These are phyloP conservation scores for Tolypocladium inflatum DNA, from an alignment of 2,329 filamentous ascomycete species.

Conservation along the genomic window DNA sequence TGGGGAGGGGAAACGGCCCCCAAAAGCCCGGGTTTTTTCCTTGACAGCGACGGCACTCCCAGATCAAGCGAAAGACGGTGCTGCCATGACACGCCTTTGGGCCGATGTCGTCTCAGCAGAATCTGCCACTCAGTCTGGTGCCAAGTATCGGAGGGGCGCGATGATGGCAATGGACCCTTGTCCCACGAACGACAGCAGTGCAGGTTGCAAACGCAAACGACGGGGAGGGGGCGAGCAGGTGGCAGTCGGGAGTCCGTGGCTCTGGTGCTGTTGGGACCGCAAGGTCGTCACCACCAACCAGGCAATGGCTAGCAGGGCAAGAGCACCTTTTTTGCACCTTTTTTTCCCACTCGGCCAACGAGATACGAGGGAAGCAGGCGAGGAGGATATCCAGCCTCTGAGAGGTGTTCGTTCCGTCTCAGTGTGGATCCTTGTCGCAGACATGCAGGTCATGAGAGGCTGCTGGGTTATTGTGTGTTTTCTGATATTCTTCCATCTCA, in stretches of 20 bases:
- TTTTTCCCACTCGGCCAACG: neutral
- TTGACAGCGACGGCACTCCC: neutral
- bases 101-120: neutral
- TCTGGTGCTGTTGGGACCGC: neutral
- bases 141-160: neutral
- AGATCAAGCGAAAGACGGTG: neutral
- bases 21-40: neutral
- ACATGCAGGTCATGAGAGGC: neutral
- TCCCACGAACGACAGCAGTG: neutral
- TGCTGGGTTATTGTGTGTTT: neutral
- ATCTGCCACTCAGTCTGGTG: neutral
- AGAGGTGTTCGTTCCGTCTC: too few relatives aligned
- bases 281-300: neutral
- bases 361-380: neutral
- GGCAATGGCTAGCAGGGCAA: neutral
- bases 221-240: constrained; percentile 1
- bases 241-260: constrained; percentile 2
- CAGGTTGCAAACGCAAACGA: neutral
- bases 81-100: neutral
- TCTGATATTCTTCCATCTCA: neutral
- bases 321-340: neutral
- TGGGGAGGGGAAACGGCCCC: neutral
- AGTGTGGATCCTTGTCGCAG: neutral
- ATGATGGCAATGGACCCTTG: neutral
- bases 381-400: neutral